Base-by-base conservation (phyloP, 108 stramenopile species). In the Licmophora abbreviata region DNA sequence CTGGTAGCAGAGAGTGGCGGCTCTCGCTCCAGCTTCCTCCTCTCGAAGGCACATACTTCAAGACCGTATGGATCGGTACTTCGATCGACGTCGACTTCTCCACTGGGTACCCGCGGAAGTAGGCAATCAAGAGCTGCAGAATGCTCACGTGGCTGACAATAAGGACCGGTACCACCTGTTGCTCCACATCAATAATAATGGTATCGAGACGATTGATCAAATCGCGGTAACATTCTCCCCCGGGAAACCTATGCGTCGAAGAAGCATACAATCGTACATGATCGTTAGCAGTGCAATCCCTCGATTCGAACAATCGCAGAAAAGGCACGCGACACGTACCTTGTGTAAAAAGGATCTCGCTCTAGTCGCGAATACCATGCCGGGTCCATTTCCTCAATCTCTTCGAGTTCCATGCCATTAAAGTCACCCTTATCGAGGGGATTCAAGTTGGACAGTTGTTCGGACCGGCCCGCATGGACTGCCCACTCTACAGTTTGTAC, bases 371-470 rank as follows among this genome's bases (percentile, higher is more conserved):
- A 44, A 51, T 88, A 95, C 81, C 83, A 89, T 18, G 63, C 67
- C 0, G 93, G 87, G 56, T 89, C 37, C 4, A 41, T 43, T 24
- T 57, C 44, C 33, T 73, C 60, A 55, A 89, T 74, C 37, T 90
- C 90, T 27, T 86, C 81, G 42, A 95, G 49, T 42, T 91, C 89
- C 71, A 74, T 70, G 17, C 93, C 90, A 7, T 63, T 74, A 44
- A 81, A 83, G 55, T 92, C 90, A 22, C 93, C 93, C 68, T 92
- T 95, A 58, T 95, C 88, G 38, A 91, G 66, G 27, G 93, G 93
- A 56, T 94, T 94, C 56, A 94, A 51, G 53, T 71, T 85, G 12
- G 88, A 86, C 20, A 74, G 54, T 69, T 85, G 76, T 22, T 81
- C 63, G 12, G 34, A 12, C n/a, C n/a, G n/a, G n/a, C n/a, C n/a